A percentile compares a stretch with the other conserved stretches of the same genome.
Evolutionary conservation across 768 basidiomycete species (phyloP).

Genomic region (Agrocybe praecox): DNA sequence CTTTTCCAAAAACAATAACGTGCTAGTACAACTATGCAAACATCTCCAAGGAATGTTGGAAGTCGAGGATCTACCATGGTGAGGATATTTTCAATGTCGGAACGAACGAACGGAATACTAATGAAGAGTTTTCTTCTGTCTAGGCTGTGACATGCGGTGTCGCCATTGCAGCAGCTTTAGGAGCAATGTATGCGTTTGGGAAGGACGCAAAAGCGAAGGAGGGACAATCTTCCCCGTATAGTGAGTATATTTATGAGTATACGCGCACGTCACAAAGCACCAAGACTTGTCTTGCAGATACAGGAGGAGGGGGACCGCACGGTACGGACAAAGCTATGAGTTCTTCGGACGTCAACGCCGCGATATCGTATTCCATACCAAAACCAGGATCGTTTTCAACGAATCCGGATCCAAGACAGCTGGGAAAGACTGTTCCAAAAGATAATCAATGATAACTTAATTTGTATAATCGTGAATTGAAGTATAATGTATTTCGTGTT

Average conservation of each 20-base stretch:
- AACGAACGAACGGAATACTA: neutral
- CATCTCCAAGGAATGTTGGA: slow-evolving; percentile 13
- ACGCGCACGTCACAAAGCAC: neutral
- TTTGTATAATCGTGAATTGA: neutral
- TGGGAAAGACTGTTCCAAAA: neutral
- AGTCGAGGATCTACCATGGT: slow-evolving; percentile 24
- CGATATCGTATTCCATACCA: slow-evolving; percentile 30
- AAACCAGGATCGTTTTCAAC: slow-evolving; percentile 22
- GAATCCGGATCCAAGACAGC: neutral
- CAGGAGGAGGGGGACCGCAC: slow-evolving; percentile 22
- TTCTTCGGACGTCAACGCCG: slow-evolving; percentile 39
- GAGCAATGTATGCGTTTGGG: slow-evolving; percentile 33
- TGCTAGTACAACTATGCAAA: neutral
- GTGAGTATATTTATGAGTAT: slow-evolving; percentile 20
- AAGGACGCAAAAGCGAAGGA: slow-evolving; percentile 35
- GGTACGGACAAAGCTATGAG: slow-evolving; percentile 37
- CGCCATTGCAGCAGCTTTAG: slow-evolving; percentile 28
- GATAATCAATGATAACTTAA: slow-evolving; percentile 9
- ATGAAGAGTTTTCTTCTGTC: neutral
- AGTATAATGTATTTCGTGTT: too few species aligned
- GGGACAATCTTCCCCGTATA: slow-evolving; percentile 31
- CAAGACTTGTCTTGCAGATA: slow-evolving; percentile 2
- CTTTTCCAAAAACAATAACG: too few species aligned
- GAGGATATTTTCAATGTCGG: neutral
- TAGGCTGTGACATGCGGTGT: slow-evolving; percentile 33